Conservation (phyloP, 1,139 yeast genomes). For the Saccharomyces pastorianus region DNA sequence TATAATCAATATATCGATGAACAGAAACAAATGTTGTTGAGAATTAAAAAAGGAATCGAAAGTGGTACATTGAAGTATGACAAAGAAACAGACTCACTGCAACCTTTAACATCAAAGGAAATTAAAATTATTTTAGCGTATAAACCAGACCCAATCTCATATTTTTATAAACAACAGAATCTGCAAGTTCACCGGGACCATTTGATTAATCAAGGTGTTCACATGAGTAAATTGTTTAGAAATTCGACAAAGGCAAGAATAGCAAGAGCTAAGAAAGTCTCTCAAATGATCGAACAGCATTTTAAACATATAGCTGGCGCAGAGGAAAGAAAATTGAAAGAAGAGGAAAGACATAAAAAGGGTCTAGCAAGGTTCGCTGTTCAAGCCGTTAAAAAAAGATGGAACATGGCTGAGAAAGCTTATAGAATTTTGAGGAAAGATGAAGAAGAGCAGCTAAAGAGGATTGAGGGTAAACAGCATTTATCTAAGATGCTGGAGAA, state of each 20-base stretch:
- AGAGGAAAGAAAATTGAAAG: constrained; percentile 69
- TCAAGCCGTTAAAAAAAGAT: constrained; percentile 78
- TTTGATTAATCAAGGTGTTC: constrained; percentile 65
- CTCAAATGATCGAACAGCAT: constrained; percentile 78
- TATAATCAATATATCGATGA: constrained; percentile 42
- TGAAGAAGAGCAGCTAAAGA: constrained; percentile 62
- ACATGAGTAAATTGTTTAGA: constrained; percentile 62
- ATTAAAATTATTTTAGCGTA: constrained; percentile 37
- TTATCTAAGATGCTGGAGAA: constrained; percentile 83
- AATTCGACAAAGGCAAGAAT: constrained; percentile 61
- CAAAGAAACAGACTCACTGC: constrained; percentile 38
- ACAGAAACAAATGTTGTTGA: constrained; percentile 37
- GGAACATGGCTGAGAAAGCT: constrained; percentile 88
- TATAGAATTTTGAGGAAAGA: constrained; percentile 43
- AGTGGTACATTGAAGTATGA: constrained; percentile 42
- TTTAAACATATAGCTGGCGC: constrained; percentile 83
- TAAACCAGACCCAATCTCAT: constrained; percentile 27
- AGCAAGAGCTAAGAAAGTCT: constrained; percentile 61
- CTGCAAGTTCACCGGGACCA: constrained; percentile 61
- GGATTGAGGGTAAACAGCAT: constrained; percentile 77
- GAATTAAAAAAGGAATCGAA: constrained; percentile 49
- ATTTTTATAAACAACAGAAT: constrained; percentile 31
- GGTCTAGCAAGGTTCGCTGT: constrained; percentile 72
- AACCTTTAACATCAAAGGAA: constrained; percentile 37
- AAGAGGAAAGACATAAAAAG: constrained; percentile 57